Percentiles rank a stretch among this genome's conserved stretches.
These are phyloP conservation scores for Aspergillus fijiensis DNA, from an alignment of 2,329 filamentous ascomycete species.

Conservation along the genomic window DNA sequence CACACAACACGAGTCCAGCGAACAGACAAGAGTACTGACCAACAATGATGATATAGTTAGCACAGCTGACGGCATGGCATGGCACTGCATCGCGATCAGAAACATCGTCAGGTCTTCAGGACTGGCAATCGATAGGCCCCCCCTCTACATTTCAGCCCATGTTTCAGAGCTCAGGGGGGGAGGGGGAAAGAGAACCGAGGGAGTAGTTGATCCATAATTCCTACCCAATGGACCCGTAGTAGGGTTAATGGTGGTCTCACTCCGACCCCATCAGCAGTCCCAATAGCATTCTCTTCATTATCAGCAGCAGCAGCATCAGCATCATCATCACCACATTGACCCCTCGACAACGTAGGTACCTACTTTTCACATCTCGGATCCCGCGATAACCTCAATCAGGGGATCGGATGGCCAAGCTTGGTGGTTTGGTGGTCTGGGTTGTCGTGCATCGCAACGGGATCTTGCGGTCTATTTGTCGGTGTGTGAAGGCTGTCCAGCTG, in stretches of 20 bases:
- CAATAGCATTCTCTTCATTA: too few relatives aligned
- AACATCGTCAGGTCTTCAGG: neutral
- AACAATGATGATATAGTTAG: neutral
- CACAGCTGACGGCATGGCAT: neutral
- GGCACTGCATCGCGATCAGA: neutral
- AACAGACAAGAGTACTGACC: neutral
- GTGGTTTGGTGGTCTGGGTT: constrained; percentile 6
- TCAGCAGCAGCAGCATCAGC: neutral
- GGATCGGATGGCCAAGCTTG: neutral
- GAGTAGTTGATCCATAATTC: neutral
- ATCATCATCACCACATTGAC: neutral
- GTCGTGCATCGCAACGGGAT: constrained; percentile 9
- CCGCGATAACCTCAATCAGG: neutral
- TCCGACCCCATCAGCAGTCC: neutral
- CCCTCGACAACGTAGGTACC: neutral
- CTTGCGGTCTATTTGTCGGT: constrained; percentile 7
- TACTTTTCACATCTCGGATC: neutral
- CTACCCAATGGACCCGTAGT: neutral
- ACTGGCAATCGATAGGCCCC: neutral
- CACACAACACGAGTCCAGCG: neutral
- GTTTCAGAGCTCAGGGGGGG: constrained; percentile 4
- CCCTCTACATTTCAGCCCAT: constrained; percentile 1
- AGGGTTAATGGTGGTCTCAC: neutral
- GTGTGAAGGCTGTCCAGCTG: constrained; percentile 1
- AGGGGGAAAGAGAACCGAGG: neutral